These are phyloP conservation scores for Chloroidium sp. DNA, from an alignment of 163 green algal species.

Conservation along the genomic window DNA sequence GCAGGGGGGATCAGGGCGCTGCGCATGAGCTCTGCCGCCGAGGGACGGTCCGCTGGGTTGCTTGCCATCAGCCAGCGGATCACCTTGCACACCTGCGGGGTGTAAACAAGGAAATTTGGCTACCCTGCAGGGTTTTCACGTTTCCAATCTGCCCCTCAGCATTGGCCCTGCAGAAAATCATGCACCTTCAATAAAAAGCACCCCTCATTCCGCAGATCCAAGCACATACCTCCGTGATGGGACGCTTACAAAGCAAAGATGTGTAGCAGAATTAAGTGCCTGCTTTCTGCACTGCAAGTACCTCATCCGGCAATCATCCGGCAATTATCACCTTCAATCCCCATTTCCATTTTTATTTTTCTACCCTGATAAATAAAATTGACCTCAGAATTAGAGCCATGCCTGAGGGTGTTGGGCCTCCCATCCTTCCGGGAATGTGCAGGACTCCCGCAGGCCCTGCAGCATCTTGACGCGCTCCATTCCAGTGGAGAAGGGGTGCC, in stretches of 20 bases:
- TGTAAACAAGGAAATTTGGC: no score
- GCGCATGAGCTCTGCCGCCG: constrained; percentile 58
- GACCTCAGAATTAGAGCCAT: background rate
- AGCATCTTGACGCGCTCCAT: constrained; percentile 79
- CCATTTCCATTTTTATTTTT: background rate
- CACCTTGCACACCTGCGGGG: constrained; percentile 27
- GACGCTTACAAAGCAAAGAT: no score
- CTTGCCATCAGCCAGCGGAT: constrained; percentile 62
- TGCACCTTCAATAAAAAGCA: no score
- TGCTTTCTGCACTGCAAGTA: no score
- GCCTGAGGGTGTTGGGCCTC: constrained; percentile 41
- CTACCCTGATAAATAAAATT: background rate
- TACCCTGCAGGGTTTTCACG: no score
- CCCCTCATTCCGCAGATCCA: no score
- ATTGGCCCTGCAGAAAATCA: background rate
- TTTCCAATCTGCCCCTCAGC: background rate
- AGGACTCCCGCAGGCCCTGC: constrained; percentile 55
- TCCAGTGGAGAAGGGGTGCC: constrained; percentile 75
- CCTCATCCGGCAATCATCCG: no score
- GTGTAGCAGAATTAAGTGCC: no score
- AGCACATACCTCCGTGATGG: no score
- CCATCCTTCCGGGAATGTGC: constrained; percentile 52
- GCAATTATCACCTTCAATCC: no score
- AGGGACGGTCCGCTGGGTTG: constrained; percentile 66
- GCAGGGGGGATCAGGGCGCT: constrained; percentile 68